Evolutionary conservation across 73 alveolate species (phyloP).

Genomic region (Tetrahymena elliotti): DNA sequence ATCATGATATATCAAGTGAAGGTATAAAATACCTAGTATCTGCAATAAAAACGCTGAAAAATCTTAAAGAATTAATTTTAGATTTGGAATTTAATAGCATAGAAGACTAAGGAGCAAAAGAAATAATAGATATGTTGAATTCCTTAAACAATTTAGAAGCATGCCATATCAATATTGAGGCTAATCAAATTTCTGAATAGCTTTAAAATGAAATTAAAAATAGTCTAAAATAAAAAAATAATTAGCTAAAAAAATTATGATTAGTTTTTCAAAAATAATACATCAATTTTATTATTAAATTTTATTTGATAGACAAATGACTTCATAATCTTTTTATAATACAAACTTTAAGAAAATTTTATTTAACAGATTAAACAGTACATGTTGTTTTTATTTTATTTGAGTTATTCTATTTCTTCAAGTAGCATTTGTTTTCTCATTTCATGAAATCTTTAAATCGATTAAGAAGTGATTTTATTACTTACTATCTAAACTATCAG

Average conservation of each 20-base stretch:
- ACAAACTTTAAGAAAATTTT: too few species aligned
- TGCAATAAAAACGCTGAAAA: neutral
- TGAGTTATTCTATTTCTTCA: too few species aligned
- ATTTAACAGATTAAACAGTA: too few species aligned
- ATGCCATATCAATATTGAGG: neutral
- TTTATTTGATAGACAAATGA: too few species aligned
- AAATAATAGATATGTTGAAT: neutral
- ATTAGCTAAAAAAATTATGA: neutral
- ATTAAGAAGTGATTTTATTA: too few species aligned
- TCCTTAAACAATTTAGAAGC: neutral
- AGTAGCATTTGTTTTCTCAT: too few species aligned
- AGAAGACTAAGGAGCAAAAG: neutral
- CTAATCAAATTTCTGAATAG: neutral
- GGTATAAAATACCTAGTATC: neutral
- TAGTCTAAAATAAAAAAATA: neutral
- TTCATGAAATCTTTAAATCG: too few species aligned
- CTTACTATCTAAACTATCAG: too few species aligned
- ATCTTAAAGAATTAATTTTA: neutral
- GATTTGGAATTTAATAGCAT: neutral
- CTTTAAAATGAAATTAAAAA: neutral
- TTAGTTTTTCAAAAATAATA: too few species aligned
- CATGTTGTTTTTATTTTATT: too few species aligned
- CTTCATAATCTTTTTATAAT: too few species aligned
- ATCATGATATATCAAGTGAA: neutral
- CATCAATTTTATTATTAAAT: too few species aligned